phyloP scores from a whole-genome alignment of 345 rosid species.

The Corchorus olitorius region DNA sequence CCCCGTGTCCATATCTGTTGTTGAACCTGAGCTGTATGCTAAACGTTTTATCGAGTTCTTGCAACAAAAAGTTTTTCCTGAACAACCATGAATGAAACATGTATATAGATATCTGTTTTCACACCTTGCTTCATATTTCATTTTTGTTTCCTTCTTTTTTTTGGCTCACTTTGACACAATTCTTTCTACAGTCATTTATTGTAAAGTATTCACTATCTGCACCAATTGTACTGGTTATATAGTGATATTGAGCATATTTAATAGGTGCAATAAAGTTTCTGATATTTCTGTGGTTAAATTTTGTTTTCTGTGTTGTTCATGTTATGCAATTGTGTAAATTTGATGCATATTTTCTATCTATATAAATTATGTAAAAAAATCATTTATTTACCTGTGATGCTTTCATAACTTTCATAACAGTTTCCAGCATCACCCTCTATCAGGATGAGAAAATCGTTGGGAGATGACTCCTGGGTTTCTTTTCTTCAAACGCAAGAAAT shows the following conservation, averaged over 20 bases:
- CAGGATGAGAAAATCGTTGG: no score
- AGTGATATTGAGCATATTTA: background rate
- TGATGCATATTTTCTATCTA: background rate
- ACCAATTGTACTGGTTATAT: background rate
- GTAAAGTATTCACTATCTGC: conserved; percentile 8
- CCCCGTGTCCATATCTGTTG: conserved; percentile 62
- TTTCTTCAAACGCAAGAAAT: background rate
- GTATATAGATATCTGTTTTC: background rate
- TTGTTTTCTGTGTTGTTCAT: background rate
- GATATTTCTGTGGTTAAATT: background rate
- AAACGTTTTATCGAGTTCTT: conserved; percentile 74
- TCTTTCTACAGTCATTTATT: conserved; percentile 14
- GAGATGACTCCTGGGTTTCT: background rate
- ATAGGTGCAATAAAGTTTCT: background rate
- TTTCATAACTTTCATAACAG: no score
- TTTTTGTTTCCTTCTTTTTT: background rate
- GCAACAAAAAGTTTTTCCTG: conserved; percentile 64
- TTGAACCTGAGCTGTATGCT: conserved; percentile 69
- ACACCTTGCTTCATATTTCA: conserved; percentile 1
- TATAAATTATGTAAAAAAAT: no score
- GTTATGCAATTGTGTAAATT: background rate
- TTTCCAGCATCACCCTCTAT: no score
- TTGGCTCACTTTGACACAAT: background rate
- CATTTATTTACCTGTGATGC: background rate
- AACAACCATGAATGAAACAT: conserved; percentile 23